Base-by-base conservation (phyloP, 192 early-diverging fungal genomes). In the Coemansia sp. region DNA sequence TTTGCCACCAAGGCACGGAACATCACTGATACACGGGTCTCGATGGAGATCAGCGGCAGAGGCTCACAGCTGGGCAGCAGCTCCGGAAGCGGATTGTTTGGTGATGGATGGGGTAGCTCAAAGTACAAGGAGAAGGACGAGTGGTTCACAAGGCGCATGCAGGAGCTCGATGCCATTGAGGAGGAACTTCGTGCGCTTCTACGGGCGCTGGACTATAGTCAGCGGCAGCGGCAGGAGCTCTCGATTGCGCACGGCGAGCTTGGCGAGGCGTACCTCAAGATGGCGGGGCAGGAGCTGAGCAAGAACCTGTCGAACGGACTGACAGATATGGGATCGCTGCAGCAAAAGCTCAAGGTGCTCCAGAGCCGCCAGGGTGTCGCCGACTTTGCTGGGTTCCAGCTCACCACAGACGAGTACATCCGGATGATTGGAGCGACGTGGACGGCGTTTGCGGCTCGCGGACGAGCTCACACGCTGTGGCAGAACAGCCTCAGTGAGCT, bases 371-470 rank as follows among this genome's bases (percentile, higher is more conserved):
- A 97, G 81, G 88, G 85, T 15, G 86, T 88, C 6, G 83, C 85
- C 49, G 94, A 96, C 76, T 85, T 95, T 41, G 63, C 87, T 9
- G 83, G 90, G 6, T 76, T 95, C 60, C 89, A 89, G 74, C 84
- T 89, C 59, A 94, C 88, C 2, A 90, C 92, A 54, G 94, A 97
- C 60, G 94, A 96, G 72, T 92, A 97, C 71, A 86, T 95, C 71
- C 88, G 92, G n/a, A 85, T 92, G 65, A 92, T 95, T 65, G 90
- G 87, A 6, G 89, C 92, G 0, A 90, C 94, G 71, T 89, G 92
- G 56, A 87, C 88, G 50, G 89, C 93, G 44, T 95, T 94, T 66
- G 85, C 85, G 62, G 88, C 92, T 16, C 86, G 94, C 3, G 84
- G 86, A 0, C 88, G 89, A 48, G 86, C 85, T 12, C 89, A 91